These are phyloP conservation scores for Verticillium nubilum DNA, from an alignment of 2,329 filamentous ascomycete species.

Conservation along the genomic window DNA sequence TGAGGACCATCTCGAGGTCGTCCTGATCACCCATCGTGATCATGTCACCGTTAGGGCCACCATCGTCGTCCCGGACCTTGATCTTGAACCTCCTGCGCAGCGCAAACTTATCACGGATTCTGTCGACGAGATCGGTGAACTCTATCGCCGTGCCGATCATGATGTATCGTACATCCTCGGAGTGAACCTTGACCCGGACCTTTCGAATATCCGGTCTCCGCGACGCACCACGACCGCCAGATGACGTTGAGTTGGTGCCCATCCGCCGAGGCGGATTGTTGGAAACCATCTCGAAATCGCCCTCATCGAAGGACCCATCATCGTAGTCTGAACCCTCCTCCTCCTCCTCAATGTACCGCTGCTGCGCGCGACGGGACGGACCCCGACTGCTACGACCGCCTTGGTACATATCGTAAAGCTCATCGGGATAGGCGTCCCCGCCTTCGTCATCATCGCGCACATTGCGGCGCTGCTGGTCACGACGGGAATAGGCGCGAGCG, in stretches of 20 bases:
- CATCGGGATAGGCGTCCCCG: conserved; percentile 60
- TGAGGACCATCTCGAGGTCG: conserved; percentile 84
- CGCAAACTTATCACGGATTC: conserved; percentile 82
- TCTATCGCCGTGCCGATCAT: conserved; percentile 71
- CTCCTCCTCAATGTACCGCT: conserved; percentile 73
- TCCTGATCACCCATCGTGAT: conserved; percentile 97
- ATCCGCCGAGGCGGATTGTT: conserved; percentile 37
- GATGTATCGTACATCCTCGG: conserved; percentile 86
- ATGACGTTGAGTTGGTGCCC: conserved; percentile 38
- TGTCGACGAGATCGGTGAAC: conserved; percentile 72
- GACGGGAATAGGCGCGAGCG: conserved; percentile 22
- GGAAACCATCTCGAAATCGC: conserved; percentile 74
- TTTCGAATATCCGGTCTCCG: conserved; percentile 64
- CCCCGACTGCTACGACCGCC: conserved; percentile 33
- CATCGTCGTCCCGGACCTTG: conserved; percentile 74
- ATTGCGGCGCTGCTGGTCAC: conserved; percentile 11
- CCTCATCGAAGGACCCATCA: conserved; percentile 65
- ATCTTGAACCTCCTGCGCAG: conserved; percentile 77
- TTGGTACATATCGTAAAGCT: conserved; percentile 62
- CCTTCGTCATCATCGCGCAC: conserved; percentile 39
- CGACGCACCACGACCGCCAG: conserved; percentile 47
- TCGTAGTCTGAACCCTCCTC: conserved; percentile 70
- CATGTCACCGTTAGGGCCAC: conserved; percentile 73
- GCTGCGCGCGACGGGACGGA: conserved; percentile 30
- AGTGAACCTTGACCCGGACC: conserved; percentile 88